Conservation (phyloP, 805 yeast species). For the Suhomyces sp. region DNA sequence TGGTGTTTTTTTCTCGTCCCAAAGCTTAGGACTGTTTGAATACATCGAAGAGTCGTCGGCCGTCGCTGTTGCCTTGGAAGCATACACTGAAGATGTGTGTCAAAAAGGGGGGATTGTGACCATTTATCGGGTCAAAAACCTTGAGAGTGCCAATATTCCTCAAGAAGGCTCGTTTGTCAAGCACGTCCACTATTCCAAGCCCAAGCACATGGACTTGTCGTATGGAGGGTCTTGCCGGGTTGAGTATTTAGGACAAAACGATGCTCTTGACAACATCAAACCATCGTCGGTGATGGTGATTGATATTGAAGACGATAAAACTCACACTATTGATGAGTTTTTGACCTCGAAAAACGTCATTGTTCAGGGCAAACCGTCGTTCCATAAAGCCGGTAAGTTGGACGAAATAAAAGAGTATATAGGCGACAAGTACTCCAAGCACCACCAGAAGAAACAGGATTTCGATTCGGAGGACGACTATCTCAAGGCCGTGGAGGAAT, state of each 20-base stretch:
- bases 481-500: conserved; percentile 15
- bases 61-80: conserved; percentile 16
- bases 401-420: conserved; percentile 21
- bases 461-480: conserved; percentile 12
- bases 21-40: conserved; percentile 11
- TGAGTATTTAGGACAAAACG: conserved; percentile 4
- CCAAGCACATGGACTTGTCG: conserved; percentile 16
- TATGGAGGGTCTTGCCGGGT: conserved; percentile 12
- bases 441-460: conserved; percentile 16
- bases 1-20: conserved; percentile 19
- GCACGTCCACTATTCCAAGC: conserved; percentile 20
- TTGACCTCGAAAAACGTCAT: conserved; percentile 13
- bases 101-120: conserved; percentile 12
- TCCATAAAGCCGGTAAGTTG: conserved; percentile 20
- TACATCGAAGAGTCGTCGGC: conserved; percentile 22
- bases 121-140: conserved; percentile 26
- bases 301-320: conserved; percentile 1
- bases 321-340: conserved; percentile 16
- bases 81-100: conserved; percentile 20
- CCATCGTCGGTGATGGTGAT: not conserved
- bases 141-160: conserved; percentile 7
- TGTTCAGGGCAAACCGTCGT: conserved; percentile 32
- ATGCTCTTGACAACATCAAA: not conserved
- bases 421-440: conserved; percentile 18
- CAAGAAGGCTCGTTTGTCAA: conserved; percentile 11